phyloP scores from a whole-genome alignment of 1,139 yeast species.

The Pichia sp. region DNA sequence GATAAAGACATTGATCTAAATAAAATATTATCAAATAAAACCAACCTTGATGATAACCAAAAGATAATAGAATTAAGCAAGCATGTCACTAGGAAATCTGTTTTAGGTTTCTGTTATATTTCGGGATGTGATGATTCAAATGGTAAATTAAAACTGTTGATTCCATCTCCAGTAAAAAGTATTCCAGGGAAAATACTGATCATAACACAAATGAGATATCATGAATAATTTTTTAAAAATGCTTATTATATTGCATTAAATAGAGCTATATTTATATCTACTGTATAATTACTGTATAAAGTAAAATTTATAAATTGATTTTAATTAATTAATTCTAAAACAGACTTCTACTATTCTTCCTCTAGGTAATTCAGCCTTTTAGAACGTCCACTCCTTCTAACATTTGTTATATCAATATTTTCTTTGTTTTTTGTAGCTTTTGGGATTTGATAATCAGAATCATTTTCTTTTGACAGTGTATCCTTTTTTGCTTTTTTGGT shows the following conservation, averaged over 20 bases:
- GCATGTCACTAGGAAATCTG: conserved; percentile 15
- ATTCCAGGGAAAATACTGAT: conserved; percentile 66
- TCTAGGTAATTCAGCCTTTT: conserved; percentile 10
- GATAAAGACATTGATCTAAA: conserved; percentile 22
- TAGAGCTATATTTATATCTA: too few species aligned
- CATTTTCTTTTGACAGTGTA: neutral
- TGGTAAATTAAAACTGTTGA: conserved; percentile 61
- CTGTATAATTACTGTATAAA: neutral
- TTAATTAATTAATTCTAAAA: too few species aligned
- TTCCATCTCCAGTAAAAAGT: conserved; percentile 72
- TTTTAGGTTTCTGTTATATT: conserved; percentile 40
- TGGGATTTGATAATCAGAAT: conserved; percentile 1
- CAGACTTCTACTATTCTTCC: neutral
- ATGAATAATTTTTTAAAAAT: conserved; percentile 41
- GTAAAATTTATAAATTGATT: neutral
- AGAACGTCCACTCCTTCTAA: conserved; percentile 8
- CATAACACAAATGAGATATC: conserved; percentile 62
- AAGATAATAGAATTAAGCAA: conserved; percentile 7
- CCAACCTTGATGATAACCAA: conserved; percentile 3
- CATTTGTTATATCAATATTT: neutral
- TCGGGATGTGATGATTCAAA: conserved; percentile 56
- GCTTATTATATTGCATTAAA: neutral
- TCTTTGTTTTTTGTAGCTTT: neutral
- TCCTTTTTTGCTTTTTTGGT: neutral
- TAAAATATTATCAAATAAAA: conserved; percentile 9